Base-by-base conservation (phyloP, 768 basidiomycete species). In the Favolaschia claudopus region DNA sequence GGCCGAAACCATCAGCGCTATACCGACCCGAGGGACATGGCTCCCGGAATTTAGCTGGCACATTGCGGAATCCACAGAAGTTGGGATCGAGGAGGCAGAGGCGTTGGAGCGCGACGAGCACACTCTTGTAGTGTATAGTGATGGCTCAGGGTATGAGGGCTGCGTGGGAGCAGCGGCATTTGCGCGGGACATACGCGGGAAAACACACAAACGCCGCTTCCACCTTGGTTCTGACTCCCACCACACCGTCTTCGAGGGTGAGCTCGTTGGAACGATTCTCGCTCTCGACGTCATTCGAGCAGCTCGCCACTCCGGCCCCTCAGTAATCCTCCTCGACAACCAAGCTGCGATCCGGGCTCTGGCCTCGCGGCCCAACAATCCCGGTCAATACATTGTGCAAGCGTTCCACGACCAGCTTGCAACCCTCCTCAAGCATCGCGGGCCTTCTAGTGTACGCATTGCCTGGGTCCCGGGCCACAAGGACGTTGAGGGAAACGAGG, bases 181-280 rank as follows among this genome's bases (percentile, higher is more conserved):
- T 12, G 14, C 32, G 3, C 28, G 3, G 27, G n/a, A n/a, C n/a
- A 39, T 3, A 19, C 8, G 6, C 25, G 36, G 36, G 10, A 33
- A 6, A 1, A 32, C 15, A 17, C 24, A 38, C 7, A 28, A 22
- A 5, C 38, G 58, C 2, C 36, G 28, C 1, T 46, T 48, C 10
- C 51, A 60, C 22, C 55, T 68, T 0, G 58, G 55, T 0, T 4
- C 5, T 7, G 14, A 17, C 0, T 7, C 6, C 3, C 39, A 63
- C 8, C 60, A 67, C 44, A 63, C 63, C 1, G 63, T 65, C 2
- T 68, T 63, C 24, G 59, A 69, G 36, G 66, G 15, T 0, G 64
- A 70, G 20, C 9, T 63, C 4, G 44, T 66, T 0, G 66, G 69
- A 1, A 31, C 60, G 4, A 19, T 52, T 0, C 32, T 69, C 9